Evolutionary conservation across 2,329 filamentous ascomycete genomes (phyloP).

Genomic region (Chaetomiaceae sp.): DNA sequence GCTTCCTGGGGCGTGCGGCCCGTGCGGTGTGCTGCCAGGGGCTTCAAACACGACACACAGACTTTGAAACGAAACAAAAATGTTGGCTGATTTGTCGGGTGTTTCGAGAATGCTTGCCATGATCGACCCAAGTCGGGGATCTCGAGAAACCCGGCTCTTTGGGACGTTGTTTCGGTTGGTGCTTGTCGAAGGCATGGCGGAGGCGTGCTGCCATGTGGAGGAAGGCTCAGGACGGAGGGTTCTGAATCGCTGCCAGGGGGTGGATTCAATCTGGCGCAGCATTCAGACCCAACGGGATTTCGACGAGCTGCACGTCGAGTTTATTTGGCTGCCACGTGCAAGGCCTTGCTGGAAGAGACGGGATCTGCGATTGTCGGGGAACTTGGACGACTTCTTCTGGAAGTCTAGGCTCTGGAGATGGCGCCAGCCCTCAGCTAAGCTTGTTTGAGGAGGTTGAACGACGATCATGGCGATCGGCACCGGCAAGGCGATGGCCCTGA

Average conservation of each 20-base stretch:
- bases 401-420: neutral
- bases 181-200: neutral
- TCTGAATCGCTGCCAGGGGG: no score
- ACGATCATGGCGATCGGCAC: conserved; percentile 2
- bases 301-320: no score
- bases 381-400: conserved; percentile 2
- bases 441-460: neutral
- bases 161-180: conserved; percentile 7
- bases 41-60: conserved; percentile 16
- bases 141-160: neutral
- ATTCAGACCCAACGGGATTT: no score
- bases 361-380: neutral
- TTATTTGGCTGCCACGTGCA: conserved; percentile 8
- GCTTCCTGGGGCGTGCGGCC: neutral
- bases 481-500: neutral
- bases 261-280: no score
- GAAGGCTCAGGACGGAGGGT: neutral
- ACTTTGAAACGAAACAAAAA: conserved; percentile 22
- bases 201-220: neutral
- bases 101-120: conserved; percentile 7
- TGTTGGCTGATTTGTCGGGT: neutral
- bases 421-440: neutral
- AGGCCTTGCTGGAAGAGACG: neutral
- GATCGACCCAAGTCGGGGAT: neutral
- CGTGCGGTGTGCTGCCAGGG: conserved; percentile 15